Evolutionary conservation across 495 filamentous ascomycete genomes (phyloP), one percentile per base, ranked within the genome.

Genomic region (Aspergillus sclerotiicarbonarius): DNA sequence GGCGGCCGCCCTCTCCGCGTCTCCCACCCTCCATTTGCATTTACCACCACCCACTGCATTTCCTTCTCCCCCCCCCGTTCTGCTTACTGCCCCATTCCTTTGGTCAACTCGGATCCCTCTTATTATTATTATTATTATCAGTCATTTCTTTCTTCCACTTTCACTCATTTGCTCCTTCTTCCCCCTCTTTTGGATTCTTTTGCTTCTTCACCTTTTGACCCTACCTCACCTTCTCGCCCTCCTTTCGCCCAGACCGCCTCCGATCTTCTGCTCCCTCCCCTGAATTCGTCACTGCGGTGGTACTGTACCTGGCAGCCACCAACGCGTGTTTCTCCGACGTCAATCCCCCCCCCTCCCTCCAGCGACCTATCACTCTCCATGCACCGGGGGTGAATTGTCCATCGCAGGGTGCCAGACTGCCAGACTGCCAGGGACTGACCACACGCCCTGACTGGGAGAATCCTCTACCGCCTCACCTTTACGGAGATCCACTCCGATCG

Each of bases 291-390:
- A 25, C 31, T 16, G 18, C 44, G 51, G 20, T 31, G 46, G 30
- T 56, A 32, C 35, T 45, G 48, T 59, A 13, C 63, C 60, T 65
- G 58, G 51, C 57, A 52, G 49, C 58, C 48, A 50, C 46, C 49
- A 44, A 61, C 65, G 61, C 61, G 61, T 63, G 64, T 9, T 61
- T 55, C 43, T 37, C 52, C 61, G 58, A 63, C 60, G 56, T 63
- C 61, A 57, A 59, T n/a, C n/a, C n/a, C n/a, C n/a, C n/a, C n/a
- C n/a, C n/a, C n/a, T n/a, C n/a, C n/a, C 53, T 44, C 44, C 35
- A 32, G 39, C 48, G 21, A 52, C 54, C 44, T 33, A 33, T 33
- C 46, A 29, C 35, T 12, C 19, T 53, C 54, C 49, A 57, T 53
- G 43, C 55, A 51, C 53, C 35, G 39, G 16, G 37, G 41, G 51